Evolutionary conservation across 768 basidiomycete species (phyloP).

Genomic region (Lentinula lateritia): DNA sequence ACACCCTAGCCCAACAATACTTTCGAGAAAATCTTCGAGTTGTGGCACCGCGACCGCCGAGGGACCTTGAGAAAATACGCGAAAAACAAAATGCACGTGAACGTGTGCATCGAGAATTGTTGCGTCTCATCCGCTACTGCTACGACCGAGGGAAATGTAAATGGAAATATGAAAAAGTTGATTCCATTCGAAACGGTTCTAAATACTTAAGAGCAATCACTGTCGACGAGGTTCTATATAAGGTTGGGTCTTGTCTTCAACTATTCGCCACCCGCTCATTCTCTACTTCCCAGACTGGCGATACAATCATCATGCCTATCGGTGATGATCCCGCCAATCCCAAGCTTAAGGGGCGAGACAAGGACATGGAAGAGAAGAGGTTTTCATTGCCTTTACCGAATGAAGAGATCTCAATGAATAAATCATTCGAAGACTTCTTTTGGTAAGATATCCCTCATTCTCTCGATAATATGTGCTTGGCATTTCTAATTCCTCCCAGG

Average conservation of each 20-base stretch:
- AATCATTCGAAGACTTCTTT: slow-evolving; percentile 51
- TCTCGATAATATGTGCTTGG: neutral
- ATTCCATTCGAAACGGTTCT: slow-evolving; percentile 27
- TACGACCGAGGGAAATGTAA: slow-evolving; percentile 12
- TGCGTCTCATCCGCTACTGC: neutral
- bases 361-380: slow-evolving; percentile 19
- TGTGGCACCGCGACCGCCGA: slow-evolving; percentile 39
- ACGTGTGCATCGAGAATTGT: slow-evolving; percentile 7
- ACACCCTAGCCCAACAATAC: slow-evolving; percentile 39
- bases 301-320: slow-evolving; percentile 50
- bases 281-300: slow-evolving; percentile 45
- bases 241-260: slow-evolving; percentile 23
- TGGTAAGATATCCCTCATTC: slow-evolving; percentile 31
- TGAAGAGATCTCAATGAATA: slow-evolving; percentile 28
- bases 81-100: neutral
- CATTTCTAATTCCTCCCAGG: slow-evolving; percentile 31
- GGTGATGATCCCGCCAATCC: slow-evolving; percentile 10
- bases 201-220: slow-evolving; percentile 31
- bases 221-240: slow-evolving; percentile 39
- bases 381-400: slow-evolving; percentile 26
- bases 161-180: slow-evolving; percentile 24
- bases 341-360: slow-evolving; percentile 16
- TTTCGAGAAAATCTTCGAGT: slow-evolving; percentile 53
- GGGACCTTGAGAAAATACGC: slow-evolving; percentile 23
- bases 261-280: neutral